Evolutionary conservation across 805 yeast genomes (phyloP).

Genomic region (Pichia cephalocereana): DNA sequence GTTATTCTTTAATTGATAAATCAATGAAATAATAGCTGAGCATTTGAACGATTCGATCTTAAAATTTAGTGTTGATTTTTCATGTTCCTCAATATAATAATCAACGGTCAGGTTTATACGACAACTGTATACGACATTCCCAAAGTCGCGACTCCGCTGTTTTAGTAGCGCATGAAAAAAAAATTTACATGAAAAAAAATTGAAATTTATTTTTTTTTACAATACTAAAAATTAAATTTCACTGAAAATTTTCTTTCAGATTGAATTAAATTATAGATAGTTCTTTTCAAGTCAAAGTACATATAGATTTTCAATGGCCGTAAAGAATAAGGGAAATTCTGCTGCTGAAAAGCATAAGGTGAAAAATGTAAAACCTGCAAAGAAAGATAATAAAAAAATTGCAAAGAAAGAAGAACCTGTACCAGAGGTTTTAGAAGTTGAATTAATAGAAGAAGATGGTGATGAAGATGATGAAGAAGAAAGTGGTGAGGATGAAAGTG

Average conservation of each 20-base stretch:
- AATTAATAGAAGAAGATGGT: not conserved
- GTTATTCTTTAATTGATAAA: too few relatives aligned
- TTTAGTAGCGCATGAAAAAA: too few relatives aligned
- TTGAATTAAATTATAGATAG: not conserved
- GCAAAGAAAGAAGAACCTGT: conserved; percentile 31
- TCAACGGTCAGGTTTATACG: too few relatives aligned
- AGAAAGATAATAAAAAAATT: conserved; percentile 3
- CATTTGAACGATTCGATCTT: too few relatives aligned
- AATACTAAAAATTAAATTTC: not conserved
- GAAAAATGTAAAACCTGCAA: conserved; percentile 18
- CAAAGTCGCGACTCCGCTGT: too few relatives aligned
- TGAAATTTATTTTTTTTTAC: too few relatives aligned
- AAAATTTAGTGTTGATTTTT: too few relatives aligned
- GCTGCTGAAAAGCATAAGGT: conserved; percentile 42
- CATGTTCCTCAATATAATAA: too few relatives aligned
- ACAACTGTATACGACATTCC: too few relatives aligned
- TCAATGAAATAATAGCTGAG: too few relatives aligned
- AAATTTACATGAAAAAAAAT: too few relatives aligned
- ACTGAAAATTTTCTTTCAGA: not conserved
- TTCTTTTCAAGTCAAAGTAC: too few relatives aligned
- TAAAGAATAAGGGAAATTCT: conserved; percentile 1
- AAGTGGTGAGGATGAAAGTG: conserved; percentile 27
- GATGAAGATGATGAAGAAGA: not conserved
- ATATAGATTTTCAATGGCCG: conserved; percentile 14
- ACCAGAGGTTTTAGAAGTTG: not conserved